A percentile compares a stretch with the other conserved stretches of the same genome.
Conservation (phyloP, 257 asterid species). For the Rubia yunnanensis region DNA sequence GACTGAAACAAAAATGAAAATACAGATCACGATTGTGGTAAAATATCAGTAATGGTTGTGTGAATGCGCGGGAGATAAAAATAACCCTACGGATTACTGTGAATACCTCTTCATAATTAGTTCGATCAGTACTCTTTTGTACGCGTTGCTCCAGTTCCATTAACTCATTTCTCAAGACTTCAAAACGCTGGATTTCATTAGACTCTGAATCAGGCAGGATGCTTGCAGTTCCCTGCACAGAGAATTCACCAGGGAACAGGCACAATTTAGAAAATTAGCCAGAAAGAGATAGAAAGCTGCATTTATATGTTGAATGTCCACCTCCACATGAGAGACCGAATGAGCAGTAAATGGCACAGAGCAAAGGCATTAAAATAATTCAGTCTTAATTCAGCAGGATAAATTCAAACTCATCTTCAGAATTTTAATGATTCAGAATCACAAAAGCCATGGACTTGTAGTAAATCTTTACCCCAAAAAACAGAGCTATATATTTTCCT, state of each 20-base stretch:
- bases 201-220: constrained; percentile 37
- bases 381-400: not conserved
- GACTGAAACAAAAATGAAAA: not conserved
- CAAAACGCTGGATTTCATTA: constrained; percentile 73
- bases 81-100: constrained; percentile 3
- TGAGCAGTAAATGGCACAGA: not conserved
- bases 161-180: constrained; percentile 62
- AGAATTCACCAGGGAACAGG: constrained; percentile 21
- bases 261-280: constrained; percentile 7
- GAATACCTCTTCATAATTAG: constrained; percentile 60
- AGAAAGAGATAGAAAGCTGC: not conserved
- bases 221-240: constrained; percentile 33
- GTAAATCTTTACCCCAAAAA: no score
- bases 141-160: constrained; percentile 93
- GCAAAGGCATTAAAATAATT: not conserved
- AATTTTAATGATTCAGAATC: not conserved
- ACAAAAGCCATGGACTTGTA: no score
- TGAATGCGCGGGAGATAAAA: not conserved
- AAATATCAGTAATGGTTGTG: not conserved
- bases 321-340: not conserved
- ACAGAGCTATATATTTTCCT: not conserved
- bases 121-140: constrained; percentile 54
- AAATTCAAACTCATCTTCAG: not conserved
- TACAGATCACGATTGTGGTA: not conserved
- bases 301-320: not conserved